Conservation (phyloP, 148 eudicot species). For the Camellia sinensis region DNA sequence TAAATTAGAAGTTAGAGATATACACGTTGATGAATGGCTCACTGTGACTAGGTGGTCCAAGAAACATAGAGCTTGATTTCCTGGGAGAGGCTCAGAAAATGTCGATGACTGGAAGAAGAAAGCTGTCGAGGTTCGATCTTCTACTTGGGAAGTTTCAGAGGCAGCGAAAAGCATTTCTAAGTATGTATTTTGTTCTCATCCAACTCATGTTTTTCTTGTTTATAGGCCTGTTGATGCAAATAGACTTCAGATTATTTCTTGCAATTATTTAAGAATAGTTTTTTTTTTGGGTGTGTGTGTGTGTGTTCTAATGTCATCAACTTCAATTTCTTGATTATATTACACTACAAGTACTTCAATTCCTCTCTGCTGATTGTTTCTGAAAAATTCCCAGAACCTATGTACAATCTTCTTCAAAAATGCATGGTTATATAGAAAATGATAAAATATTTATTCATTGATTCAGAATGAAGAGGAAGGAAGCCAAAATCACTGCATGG, state of each 20-base stretch:
- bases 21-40: conserved; percentile 72
- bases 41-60: conserved; percentile 78
- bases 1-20: conserved; percentile 67
- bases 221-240: too few species aligned
- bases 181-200: conserved; percentile 31
- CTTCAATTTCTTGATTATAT: neutral
- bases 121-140: conserved; percentile 47
- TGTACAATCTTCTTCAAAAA: too few species aligned
- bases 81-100: conserved; percentile 45
- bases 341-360: neutral
- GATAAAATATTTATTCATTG: neutral
- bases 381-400: neutral
- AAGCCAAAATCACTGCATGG: conserved; percentile 92
- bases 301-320: too few species aligned
- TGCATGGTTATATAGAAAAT: neutral
- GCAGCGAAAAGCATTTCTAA: conserved; percentile 53
- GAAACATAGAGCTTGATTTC: conserved; percentile 37
- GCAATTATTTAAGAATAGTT: neutral
- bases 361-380: neutral
- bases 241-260: neutral
- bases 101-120: conserved; percentile 57
- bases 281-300: too few species aligned
- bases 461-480: conserved; percentile 70
- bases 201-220: conserved; percentile 1
- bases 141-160: conserved; percentile 66